These are phyloP conservation scores for Tricholoma sp. DNA, from an alignment of 768 basidiomycete species.

Conservation along the genomic window DNA sequence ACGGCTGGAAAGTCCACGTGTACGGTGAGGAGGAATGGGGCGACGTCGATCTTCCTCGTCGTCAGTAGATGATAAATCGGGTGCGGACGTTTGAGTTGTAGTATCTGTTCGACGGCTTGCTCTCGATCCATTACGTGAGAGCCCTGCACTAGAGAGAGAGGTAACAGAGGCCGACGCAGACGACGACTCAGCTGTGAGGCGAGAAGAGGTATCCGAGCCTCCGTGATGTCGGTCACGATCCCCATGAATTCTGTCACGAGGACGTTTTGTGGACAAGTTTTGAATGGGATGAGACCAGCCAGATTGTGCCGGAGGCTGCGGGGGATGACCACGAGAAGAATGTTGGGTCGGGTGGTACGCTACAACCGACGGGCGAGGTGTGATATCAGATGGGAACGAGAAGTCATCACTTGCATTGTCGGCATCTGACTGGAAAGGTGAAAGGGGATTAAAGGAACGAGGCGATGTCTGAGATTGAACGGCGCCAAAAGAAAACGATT, in stretches of 20 bases:
- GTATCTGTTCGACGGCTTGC: conserved; percentile 26
- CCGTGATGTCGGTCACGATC: conserved; percentile 9
- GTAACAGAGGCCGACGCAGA: conserved; percentile 41
- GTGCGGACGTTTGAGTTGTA: conserved; percentile 30
- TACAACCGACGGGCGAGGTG: conserved; percentile 46
- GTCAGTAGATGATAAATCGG: conserved; percentile 31
- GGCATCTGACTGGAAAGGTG: conserved; percentile 24
- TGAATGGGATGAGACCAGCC: conserved; percentile 8
- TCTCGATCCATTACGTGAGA: conserved; percentile 23
- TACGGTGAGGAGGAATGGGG: conserved; percentile 23
- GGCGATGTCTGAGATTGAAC: conserved; percentile 27
- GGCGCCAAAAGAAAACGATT: conserved; percentile 45
- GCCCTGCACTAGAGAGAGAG: conserved; percentile 33
- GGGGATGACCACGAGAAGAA: conserved; percentile 26
- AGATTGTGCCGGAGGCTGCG: conserved; percentile 20
- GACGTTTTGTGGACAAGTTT: conserved; percentile 1
- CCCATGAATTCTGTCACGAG: conserved; percentile 1
- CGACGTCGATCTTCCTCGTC: conserved; percentile 30
- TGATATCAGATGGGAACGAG: conserved; percentile 34
- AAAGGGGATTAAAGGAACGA: conserved; percentile 32
- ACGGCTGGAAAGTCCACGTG: conserved; percentile 11
- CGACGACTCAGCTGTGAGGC: conserved; percentile 45
- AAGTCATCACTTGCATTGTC: conserved; percentile 33
- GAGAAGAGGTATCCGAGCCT: conserved; percentile 39
- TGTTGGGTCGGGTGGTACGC: conserved; percentile 16